Conservation (phyloP, 2,329 filamentous ascomycete genomes). For the Xylaria sp. region DNA sequence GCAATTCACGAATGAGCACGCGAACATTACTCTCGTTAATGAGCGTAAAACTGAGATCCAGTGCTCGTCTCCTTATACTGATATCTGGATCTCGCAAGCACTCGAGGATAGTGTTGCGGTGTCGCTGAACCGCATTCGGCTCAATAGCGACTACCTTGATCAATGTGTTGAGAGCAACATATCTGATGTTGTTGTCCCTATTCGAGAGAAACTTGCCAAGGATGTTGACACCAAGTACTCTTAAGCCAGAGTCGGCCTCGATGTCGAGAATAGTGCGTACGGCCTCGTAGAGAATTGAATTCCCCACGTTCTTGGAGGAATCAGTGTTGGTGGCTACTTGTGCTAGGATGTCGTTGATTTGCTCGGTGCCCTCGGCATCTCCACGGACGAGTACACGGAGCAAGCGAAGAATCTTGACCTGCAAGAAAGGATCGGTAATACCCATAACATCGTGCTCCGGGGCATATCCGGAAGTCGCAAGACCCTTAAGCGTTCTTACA, state of each 20-base stretch:
- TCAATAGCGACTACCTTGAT: slow-evolving; percentile 99
- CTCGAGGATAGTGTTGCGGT: slow-evolving; percentile 96
- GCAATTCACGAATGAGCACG: slow-evolving; percentile 88
- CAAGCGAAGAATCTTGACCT: slow-evolving; percentile 93
- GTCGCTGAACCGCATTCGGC: slow-evolving; percentile 95
- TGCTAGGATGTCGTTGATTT: slow-evolving; percentile 98
- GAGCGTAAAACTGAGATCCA: slow-evolving; percentile 96
- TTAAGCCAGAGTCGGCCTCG: slow-evolving; percentile 92
- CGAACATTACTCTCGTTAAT: slow-evolving; percentile 98
- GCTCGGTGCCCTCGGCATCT: slow-evolving; percentile 88
- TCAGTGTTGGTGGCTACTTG: slow-evolving; percentile 99
- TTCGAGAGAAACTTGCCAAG: slow-evolving; percentile 98
- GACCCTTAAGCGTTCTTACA: slow-evolving; percentile 89
- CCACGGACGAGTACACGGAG: slow-evolving; percentile 87
- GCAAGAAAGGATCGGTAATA: slow-evolving; percentile 96
- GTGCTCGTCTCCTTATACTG: slow-evolving; percentile 92
- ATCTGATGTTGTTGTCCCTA: slow-evolving; percentile 98
- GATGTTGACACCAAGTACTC: slow-evolving; percentile 97
- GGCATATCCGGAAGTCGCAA: slow-evolving; percentile 95
- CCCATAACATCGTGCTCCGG: slow-evolving; percentile 98
- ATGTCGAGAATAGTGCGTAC: slow-evolving; percentile 98
- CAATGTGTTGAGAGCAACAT: slow-evolving; percentile 95
- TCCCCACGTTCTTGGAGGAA: slow-evolving; percentile 97
- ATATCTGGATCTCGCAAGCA: slow-evolving; percentile 97
- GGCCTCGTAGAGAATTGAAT: slow-evolving; percentile 96